Conservation (phyloP, 192 early-diverging fungal genomes). For the Backusella australiensis region DNA sequence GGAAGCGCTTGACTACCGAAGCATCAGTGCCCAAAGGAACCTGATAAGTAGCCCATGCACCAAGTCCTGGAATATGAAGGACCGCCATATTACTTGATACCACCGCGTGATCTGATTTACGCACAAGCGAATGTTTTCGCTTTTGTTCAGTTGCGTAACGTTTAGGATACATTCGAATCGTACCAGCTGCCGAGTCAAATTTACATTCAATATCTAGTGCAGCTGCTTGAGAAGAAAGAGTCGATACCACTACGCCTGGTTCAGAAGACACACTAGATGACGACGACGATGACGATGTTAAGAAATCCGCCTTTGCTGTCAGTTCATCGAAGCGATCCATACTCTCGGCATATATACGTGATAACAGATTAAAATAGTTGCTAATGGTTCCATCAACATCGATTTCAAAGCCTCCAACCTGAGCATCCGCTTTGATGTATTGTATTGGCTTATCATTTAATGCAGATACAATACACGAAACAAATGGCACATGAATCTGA, state of each 20-base stretch:
- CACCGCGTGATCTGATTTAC: slow-evolving; percentile 13
- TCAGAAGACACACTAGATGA: not conserved
- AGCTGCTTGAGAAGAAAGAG: slow-evolving; percentile 19
- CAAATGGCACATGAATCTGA: slow-evolving; percentile 47
- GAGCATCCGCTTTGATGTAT: slow-evolving; percentile 45
- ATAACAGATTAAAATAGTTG: slow-evolving; percentile 59
- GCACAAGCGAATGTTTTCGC: slow-evolving; percentile 1
- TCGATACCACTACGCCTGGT: not conserved
- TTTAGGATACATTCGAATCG: slow-evolving; percentile 52
- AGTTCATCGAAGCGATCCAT: slow-evolving; percentile 54
- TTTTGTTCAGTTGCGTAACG: slow-evolving; percentile 29
- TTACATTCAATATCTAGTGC: slow-evolving; percentile 46
- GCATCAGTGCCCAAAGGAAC: slow-evolving; percentile 41
- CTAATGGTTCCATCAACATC: slow-evolving; percentile 67
- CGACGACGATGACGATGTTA: not conserved
- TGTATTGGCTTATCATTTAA: slow-evolving; percentile 36
- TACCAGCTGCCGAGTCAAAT: slow-evolving; percentile 47
- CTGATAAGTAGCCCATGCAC: slow-evolving; percentile 45
- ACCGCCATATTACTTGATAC: slow-evolving; percentile 36
- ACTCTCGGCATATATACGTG: slow-evolving; percentile 61
- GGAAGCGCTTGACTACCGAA: slow-evolving; percentile 35
- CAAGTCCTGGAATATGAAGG: slow-evolving; percentile 54
- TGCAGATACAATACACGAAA: slow-evolving; percentile 48
- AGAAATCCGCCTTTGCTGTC: slow-evolving; percentile 27
- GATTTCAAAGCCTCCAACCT: slow-evolving; percentile 70